phyloP scores from a whole-genome alignment of 2,329 filamentous ascomycete genomes.

The Apiospora arundinis region DNA sequence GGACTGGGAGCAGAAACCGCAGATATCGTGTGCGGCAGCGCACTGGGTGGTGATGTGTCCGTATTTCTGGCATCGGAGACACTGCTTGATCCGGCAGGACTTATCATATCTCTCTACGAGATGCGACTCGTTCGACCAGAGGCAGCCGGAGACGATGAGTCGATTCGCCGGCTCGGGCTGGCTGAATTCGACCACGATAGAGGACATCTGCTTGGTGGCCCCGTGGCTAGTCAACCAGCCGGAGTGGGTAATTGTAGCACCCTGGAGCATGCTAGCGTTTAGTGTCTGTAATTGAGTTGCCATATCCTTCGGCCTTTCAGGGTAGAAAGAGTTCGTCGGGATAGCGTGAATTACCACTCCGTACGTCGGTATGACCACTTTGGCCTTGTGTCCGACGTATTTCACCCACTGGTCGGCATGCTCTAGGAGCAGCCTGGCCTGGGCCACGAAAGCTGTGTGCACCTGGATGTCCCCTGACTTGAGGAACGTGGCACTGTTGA shows the following conservation, averaged over 20 bases:
- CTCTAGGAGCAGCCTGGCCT: background rate
- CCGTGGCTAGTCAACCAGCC: too few species aligned
- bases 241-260: background rate
- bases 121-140: background rate
- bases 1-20: background rate
- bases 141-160: background rate
- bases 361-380: background rate
- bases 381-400: background rate
- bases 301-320: too few species aligned
- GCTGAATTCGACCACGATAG: background rate
- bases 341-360: background rate
- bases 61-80: background rate
- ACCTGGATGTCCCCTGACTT: background rate
- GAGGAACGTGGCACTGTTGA: background rate
- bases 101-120: background rate
- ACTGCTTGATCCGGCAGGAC: background rate
- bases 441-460: background rate
- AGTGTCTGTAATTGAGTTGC: background rate
- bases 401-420: background rate
- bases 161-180: too few species aligned
- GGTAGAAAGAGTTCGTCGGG: too few species aligned
- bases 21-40: background rate
- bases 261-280: background rate
- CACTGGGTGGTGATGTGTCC: background rate
- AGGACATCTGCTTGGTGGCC: too few species aligned